Evolutionary conservation across 2,329 filamentous ascomycete species (phyloP).

Genomic region (Trichoderma arundinaceum): DNA sequence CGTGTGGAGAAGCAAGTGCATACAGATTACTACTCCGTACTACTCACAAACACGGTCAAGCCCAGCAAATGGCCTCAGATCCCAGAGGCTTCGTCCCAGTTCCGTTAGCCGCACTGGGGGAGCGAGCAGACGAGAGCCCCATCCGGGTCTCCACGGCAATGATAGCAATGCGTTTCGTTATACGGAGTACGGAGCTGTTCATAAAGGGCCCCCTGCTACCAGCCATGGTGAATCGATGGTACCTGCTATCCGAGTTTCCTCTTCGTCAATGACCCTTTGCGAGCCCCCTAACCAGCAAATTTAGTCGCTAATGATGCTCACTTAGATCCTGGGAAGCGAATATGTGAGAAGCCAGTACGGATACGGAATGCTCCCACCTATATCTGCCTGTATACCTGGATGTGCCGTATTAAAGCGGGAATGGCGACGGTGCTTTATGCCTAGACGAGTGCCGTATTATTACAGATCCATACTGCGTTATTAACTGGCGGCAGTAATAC

Average conservation of each 20-base stretch:
- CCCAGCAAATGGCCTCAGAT: constrained; percentile 7
- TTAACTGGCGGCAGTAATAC: constrained; percentile 19
- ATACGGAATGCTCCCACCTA: constrained; percentile 10
- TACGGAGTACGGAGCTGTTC: constrained; percentile 28
- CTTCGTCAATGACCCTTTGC: constrained; percentile 24
- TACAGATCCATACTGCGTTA: constrained; percentile 28
- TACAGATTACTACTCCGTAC: constrained; percentile 3
- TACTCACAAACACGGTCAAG: constrained; percentile 9
- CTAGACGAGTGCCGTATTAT: neutral
- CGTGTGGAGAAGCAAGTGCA: constrained; percentile 14
- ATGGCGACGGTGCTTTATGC: neutral
- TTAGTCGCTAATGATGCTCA: constrained; percentile 20
- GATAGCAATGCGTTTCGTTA: constrained; percentile 24
- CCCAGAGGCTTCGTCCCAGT: constrained; percentile 9
- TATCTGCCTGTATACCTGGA: neutral
- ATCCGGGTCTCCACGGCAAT: constrained; percentile 28
- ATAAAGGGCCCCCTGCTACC: constrained; percentile 11
- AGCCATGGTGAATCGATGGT: constrained; percentile 2
- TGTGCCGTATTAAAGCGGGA: constrained; percentile 13
- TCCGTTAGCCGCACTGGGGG: constrained; percentile 17
- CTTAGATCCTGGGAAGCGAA: neutral
- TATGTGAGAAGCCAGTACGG: constrained; percentile 1
- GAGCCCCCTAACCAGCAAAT: constrained; percentile 20
- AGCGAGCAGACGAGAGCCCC: constrained; percentile 19
- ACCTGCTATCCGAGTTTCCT: constrained; percentile 17